Percentiles rank a stretch among this genome's conserved stretches.
Evolutionary conservation across 495 filamentous ascomycete species (phyloP).

Genomic region (Penicillium antarcticum): DNA sequence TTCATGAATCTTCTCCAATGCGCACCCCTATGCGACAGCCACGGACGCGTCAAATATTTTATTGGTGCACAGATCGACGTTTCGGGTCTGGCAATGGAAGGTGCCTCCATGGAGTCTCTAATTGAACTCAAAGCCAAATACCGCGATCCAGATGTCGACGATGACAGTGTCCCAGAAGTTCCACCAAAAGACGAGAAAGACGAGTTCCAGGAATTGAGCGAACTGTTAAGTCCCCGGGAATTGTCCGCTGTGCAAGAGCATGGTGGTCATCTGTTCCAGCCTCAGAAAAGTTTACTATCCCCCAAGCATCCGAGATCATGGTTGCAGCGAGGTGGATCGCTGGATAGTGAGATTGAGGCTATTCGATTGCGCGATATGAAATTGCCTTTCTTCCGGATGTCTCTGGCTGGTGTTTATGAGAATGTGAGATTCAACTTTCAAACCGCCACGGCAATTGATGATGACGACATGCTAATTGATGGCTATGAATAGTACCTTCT

Average conservation of each 20-base stretch:
- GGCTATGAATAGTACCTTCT: conserved; percentile 51
- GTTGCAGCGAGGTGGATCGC: conserved; percentile 10
- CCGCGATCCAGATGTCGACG: conserved; percentile 15
- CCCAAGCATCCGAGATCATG: conserved; percentile 5
- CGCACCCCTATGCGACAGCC: conserved; percentile 58
- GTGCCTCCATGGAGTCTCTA: conserved; percentile 57
- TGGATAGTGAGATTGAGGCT: conserved; percentile 22
- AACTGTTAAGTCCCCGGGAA: conserved; percentile 56
- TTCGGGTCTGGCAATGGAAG: conserved; percentile 52
- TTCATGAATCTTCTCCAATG: conserved; percentile 66
- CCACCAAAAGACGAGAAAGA: conserved; percentile 14
- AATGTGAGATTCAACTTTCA: conserved; percentile 26
- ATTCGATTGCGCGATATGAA: conserved; percentile 22
- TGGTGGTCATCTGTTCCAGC: conserved; percentile 33
- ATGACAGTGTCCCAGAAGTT: conserved; percentile 16
- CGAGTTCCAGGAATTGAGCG: conserved; percentile 52
- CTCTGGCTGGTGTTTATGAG: conserved; percentile 44
- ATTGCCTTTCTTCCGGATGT: conserved; percentile 19
- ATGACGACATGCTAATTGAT: not conserved
- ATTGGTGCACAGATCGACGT: conserved; percentile 62
- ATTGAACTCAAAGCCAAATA: conserved; percentile 36
- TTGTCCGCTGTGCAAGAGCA: conserved; percentile 43
- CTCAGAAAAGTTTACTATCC: conserved; percentile 1
- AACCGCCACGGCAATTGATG: not conserved
- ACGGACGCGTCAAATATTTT: conserved; percentile 58